Evolutionary conservation across 306 rosid species (phyloP), one percentile per base, ranked within the genome.

Genomic region (Begonia loranthoides): DNA sequence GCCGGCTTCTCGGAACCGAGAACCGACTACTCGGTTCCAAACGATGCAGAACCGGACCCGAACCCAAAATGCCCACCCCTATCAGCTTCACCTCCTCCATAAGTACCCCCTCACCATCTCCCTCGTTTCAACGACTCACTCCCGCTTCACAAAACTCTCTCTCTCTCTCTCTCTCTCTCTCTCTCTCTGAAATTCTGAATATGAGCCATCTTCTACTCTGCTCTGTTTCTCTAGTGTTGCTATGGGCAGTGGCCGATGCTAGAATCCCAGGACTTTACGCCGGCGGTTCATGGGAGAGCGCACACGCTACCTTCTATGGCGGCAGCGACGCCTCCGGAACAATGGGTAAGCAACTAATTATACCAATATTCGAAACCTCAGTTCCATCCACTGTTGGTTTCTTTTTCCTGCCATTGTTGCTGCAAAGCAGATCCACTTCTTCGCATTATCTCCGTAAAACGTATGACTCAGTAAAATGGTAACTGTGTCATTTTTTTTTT

Each of bases 281-380:
- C 19, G 95, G 75, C 44, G 92, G 94, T 13, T 22, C 85, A 1
- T 90, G 97, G 97, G 62, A 76, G 15, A 65, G 54, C 19, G 97
- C 97, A 13, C 97, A 90, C 60, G 97, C 97, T 48, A 90, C 97
- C 48, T 90, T 90, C 80, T 90, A 90, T 11, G 97, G 97, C 61
- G 97, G 97, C 63, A 82, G 81, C 45, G 97, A 90, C 65, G 97
- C 97, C 22, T 90, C 99, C 12, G 95, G 95, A 58, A 86, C 99
- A 49, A 90, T 90, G 99, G 99, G 97, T 87, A 70, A 41, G 5
- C 45, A 12, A 36, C 13, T 19, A 19, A 19, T 19, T 19, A 19
- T 19, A 19, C 22, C 22, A 2, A 28, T 28, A 2, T 4, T 8
- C 36, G 8, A 5, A 28, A 28, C 1, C 36, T 28, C 36, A 28